Base-by-base conservation (phyloP, 805 yeast genomes). In the Wickerhamiella spandovensis region DNA sequence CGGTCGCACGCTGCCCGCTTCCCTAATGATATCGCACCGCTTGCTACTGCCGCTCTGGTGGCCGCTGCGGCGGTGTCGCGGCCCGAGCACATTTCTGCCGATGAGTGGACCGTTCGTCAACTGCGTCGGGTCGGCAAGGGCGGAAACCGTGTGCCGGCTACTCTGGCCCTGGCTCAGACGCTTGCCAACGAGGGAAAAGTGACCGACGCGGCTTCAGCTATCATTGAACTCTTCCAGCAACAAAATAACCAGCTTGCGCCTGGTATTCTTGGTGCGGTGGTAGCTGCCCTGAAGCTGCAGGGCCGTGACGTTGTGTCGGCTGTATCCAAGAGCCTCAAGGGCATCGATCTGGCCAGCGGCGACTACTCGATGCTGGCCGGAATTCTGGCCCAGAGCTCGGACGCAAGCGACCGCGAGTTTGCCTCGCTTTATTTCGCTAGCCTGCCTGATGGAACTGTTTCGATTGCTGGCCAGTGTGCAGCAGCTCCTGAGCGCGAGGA, bases 181-280 rank as follows among this genome's bases (percentile, higher is more conserved):
- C 45, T 46, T 5, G 23, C 30, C 23, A 25, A 25, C n/a, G 38
- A 15, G 9, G 22, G 24, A 2, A 22, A 23, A 10, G 7, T 37
- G 21, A 28, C 21, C 24, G 50, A 24, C 1, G 50, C 50, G 2
- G 43, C 50, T 8, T 6, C 25, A 3, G 35, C 12, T 2, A 9
- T 44, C 23, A 18, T 44, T n/a, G 23, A 18, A 3, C 24, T 44
- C 5, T 17, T 15, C 46, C 46, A 25, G 21, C 18, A 22, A 3
- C 17, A 15, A 10, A 44, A 44, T 10, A n/a, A 24, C 7, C 6
- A 17, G 24, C 30, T 48, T 35, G 32, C 46, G 3, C 41, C 50
- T 2, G 76, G 77, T 3, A 60, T 82, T 44, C 67, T 75, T 39
- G 76, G 78, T 24, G 64, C 73, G 5, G 63, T 79, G 25, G 67